Conservation (phyloP, 2,329 filamentous ascomycete species). For the Bipolaris bicolor region DNA sequence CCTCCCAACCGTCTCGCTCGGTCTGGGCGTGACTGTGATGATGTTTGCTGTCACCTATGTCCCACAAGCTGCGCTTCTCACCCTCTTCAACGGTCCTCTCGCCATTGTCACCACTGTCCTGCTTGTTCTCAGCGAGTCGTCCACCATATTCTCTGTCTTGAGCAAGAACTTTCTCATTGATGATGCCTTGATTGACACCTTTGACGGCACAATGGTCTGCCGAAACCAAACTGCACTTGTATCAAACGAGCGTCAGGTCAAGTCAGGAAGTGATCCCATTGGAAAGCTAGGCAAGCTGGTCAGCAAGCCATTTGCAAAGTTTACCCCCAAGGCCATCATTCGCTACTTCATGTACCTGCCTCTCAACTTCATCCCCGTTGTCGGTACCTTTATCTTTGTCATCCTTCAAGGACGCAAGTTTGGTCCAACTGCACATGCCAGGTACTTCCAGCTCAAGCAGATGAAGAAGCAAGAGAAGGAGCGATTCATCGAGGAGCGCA, state of each 20-base stretch:
- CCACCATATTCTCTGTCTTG: slow-evolving; percentile 60
- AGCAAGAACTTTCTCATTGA: slow-evolving; percentile 76
- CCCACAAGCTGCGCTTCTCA: slow-evolving; percentile 81
- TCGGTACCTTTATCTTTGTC: slow-evolving; percentile 83
- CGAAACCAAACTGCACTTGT: slow-evolving; percentile 68
- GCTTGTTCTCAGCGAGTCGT: slow-evolving; percentile 63
- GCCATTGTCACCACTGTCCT: slow-evolving; percentile 75
- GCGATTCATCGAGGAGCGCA: slow-evolving; percentile 72
- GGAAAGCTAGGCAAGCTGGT: slow-evolving; percentile 63
- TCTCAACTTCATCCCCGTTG: slow-evolving; percentile 88
- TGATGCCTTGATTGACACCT: slow-evolving; percentile 84
- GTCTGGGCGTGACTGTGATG: slow-evolving; percentile 70
- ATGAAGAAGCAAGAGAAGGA: slow-evolving; percentile 71
- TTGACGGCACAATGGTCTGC: slow-evolving; percentile 72
- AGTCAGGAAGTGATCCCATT: slow-evolving; percentile 59
- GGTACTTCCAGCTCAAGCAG: slow-evolving; percentile 92
- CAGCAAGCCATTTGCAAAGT: slow-evolving; percentile 61
- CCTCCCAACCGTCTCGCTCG: slow-evolving; percentile 70
- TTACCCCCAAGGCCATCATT: slow-evolving; percentile 66
- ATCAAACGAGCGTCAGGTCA: slow-evolving; percentile 74
- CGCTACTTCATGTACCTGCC: slow-evolving; percentile 86
- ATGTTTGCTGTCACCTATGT: slow-evolving; percentile 91
- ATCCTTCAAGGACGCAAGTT: slow-evolving; percentile 66
- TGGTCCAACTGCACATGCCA: slow-evolving; percentile 60
- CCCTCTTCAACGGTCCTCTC: slow-evolving; percentile 83